Conservation (phyloP, 208 protist genomes). For the Leishmania tarentolae region DNA sequence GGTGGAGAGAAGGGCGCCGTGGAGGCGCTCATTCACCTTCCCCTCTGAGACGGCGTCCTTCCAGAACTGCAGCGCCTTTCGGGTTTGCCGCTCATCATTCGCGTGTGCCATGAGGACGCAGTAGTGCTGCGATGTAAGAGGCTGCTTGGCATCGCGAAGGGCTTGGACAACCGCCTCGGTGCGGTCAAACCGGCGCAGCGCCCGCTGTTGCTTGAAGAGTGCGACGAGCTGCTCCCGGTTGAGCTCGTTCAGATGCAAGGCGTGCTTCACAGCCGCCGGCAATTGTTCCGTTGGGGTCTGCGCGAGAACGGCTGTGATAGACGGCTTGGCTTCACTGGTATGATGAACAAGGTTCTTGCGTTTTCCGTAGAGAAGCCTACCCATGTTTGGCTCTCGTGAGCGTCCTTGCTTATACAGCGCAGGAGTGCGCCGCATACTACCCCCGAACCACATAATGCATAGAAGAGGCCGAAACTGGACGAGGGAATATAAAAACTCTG, state of each 20-base stretch:
- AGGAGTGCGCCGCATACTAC: conserved; percentile 14
- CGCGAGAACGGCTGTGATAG: conserved; percentile 45
- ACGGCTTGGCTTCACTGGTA: conserved; percentile 55
- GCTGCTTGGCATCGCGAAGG: conserved; percentile 36
- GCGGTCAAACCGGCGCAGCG: conserved; percentile 77
- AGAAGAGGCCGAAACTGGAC: neutral
- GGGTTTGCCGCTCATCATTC: conserved; percentile 70
- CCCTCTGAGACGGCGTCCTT: conserved; percentile 57
- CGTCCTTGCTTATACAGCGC: conserved; percentile 8
- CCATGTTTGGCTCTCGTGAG: conserved; percentile 47
- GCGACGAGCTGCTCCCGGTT: conserved; percentile 44
- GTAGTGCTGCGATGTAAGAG: conserved; percentile 73
- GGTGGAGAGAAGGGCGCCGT: conserved; percentile 72
- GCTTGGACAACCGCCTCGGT: conserved; percentile 58
- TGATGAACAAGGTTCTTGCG: conserved; percentile 66
- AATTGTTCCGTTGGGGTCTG: conserved; percentile 49
- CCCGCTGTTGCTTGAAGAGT: conserved; percentile 64
- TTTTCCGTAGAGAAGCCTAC: conserved; percentile 84
- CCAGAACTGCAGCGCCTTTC: conserved; percentile 69
- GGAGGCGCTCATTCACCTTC: conserved; percentile 60
- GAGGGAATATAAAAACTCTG: neutral
- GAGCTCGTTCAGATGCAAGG: conserved; percentile 57
- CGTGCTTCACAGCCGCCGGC: conserved; percentile 42
- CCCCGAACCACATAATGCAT: conserved; percentile 3
- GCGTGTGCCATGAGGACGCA: conserved; percentile 84